Conservation (phyloP, 805 yeast genomes). For the Cyberlindnera meyerae region DNA sequence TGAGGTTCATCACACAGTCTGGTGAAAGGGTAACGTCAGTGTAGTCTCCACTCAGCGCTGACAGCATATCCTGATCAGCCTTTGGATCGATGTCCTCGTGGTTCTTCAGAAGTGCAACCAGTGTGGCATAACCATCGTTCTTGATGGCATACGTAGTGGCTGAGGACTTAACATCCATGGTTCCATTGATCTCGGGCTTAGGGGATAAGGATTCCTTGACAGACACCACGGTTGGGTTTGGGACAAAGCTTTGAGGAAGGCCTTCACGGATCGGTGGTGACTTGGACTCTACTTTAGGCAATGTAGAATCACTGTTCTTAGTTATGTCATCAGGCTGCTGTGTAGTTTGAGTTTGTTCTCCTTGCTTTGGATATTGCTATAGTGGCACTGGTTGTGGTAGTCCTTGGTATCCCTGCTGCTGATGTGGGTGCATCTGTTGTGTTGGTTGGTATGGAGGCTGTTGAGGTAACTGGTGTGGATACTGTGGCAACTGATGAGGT, state of each 20-base stretch:
- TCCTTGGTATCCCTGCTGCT: too few relatives aligned
- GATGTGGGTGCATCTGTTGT: slow-evolving; percentile 4
- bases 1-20: slow-evolving; percentile 19
- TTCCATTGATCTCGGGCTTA: too few relatives aligned
- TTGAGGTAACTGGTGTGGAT: background rate
- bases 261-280: too few relatives aligned
- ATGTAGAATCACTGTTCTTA: too few relatives aligned
- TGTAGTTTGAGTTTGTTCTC: too few relatives aligned
- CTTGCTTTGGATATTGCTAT: too few relatives aligned
- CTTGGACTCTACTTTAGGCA: too few relatives aligned
- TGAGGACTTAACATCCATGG: background rate
- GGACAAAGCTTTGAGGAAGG: too few relatives aligned
- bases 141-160: slow-evolving; percentile 17
- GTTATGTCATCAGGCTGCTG: too few relatives aligned
- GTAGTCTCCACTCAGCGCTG: slow-evolving; percentile 18
- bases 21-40: slow-evolving; percentile 23
- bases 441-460: background rate
- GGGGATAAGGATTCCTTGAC: background rate
- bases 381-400: too few relatives aligned
- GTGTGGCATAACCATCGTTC: slow-evolving; percentile 14
- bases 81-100: slow-evolving; percentile 18
- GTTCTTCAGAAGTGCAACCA: slow-evolving; percentile 14
- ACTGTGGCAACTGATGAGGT: too few relatives aligned
- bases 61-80: slow-evolving; percentile 15
- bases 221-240: too few relatives aligned